Evolutionary conservation across 331 rosid genomes (phyloP).

Genomic region (Rosa hybrid): DNA sequence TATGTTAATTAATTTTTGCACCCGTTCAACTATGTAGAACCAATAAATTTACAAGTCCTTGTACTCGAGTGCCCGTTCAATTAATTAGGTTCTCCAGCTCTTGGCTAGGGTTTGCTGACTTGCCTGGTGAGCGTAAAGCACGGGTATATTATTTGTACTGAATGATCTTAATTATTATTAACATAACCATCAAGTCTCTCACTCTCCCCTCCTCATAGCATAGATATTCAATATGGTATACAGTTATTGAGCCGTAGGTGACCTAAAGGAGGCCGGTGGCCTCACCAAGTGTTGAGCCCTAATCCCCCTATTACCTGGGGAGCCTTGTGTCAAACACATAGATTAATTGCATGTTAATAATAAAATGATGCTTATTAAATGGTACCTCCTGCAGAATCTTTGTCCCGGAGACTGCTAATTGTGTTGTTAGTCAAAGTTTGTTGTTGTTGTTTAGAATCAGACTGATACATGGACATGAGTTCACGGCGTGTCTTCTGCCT

Average conservation of each 20-base stretch:
- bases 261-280: neutral
- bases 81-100: neutral
- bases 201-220: neutral
- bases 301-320: neutral
- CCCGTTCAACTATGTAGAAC: neutral
- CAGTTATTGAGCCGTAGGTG: neutral
- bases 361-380: neutral
- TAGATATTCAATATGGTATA: neutral
- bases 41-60: too few species aligned
- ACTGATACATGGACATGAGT: constrained; percentile 28
- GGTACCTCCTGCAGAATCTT: neutral
- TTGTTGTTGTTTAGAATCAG: neutral
- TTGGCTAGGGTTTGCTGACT: neutral
- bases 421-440: neutral
- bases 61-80: neutral
- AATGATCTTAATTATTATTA: neutral
- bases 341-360: neutral
- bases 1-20: neutral
- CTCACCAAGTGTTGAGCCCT: neutral
- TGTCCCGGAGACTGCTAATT: neutral
- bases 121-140: neutral
- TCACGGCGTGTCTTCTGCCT: constrained; percentile 65
- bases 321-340: neutral
- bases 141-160: neutral
- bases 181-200: neutral